Conservation (phyloP, 164 flowering plant species). For the Malania oleifera region DNA sequence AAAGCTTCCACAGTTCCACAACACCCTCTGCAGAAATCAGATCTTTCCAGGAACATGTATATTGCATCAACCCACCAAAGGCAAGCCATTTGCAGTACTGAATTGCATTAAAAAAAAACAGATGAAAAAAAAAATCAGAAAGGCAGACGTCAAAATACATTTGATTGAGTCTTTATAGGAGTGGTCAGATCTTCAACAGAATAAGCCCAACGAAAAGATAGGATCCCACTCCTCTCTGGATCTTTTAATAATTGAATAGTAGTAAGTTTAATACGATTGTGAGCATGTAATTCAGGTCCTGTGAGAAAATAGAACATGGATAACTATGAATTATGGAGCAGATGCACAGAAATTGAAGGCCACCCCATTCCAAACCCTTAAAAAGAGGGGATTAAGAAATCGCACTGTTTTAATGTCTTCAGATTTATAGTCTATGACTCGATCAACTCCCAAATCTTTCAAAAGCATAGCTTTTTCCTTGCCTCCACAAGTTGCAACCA, state of each 20-base stretch:
- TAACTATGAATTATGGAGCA: neutral
- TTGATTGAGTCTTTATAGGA: too few species aligned
- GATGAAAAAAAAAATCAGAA: neutral
- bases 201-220: too few species aligned
- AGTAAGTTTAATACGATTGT: too few species aligned
- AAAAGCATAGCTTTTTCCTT: conserved; percentile 71
- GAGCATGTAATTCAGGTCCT: too few species aligned
- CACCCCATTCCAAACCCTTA: neutral
- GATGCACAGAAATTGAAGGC: neutral
- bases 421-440: conserved; percentile 79
- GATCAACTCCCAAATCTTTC: conserved; percentile 83
- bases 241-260: too few species aligned
- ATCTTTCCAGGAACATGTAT: too few species aligned
- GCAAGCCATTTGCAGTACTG: too few species aligned
- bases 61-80: too few species aligned
- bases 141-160: neutral
- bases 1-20: too few species aligned
- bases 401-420: conserved; percentile 83
- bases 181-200: too few species aligned
- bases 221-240: too few species aligned
- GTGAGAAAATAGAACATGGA: neutral
- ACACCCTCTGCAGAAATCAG: too few species aligned
- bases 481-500: conserved; percentile 99
- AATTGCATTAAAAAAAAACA: neutral
- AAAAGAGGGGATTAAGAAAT: conserved; percentile 2